Conservation (phyloP, 352 stramenopile species). For the Phytophthora hybrid region DNA sequence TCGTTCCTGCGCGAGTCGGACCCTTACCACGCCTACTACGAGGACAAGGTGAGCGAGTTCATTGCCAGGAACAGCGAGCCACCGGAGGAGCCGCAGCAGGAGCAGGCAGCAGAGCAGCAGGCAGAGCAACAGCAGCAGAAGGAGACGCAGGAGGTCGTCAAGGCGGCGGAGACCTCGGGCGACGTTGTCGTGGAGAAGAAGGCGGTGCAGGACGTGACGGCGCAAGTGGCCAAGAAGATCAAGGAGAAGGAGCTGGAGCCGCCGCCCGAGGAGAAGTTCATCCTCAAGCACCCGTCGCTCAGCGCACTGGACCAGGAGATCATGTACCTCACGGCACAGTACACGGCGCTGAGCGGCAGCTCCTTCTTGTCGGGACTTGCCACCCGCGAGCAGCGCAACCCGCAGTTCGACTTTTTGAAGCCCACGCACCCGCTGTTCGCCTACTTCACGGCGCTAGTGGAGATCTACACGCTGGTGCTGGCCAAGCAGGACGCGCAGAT, state of each 20-base stretch:
- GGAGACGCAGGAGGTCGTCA: conserved; percentile 27
- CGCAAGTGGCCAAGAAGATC: conserved; percentile 92
- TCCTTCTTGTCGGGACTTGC: conserved; percentile 96
- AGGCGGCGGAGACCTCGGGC: conserved; percentile 40
- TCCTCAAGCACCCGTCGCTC: conserved; percentile 91
- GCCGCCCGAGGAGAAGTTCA: conserved; percentile 77
- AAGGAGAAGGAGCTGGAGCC: conserved; percentile 87
- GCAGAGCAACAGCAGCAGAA: conserved; percentile 10
- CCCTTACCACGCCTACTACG: conserved; percentile 99
- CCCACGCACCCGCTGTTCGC: conserved; percentile 97
- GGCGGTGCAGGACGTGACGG: conserved; percentile 81
- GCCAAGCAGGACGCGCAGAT: conserved; percentile 75
- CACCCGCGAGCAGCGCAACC: conserved; percentile 97
- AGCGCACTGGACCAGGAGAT: conserved; percentile 96
- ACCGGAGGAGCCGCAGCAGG: conserved; percentile 11
- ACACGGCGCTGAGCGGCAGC: conserved; percentile 95
- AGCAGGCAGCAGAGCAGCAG: conserved; percentile 8
- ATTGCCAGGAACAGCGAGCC: conserved; percentile 53
- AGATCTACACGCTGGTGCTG: conserved; percentile 95
- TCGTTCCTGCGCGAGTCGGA: conserved; percentile 95
- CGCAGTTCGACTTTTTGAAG: conserved; percentile 98
- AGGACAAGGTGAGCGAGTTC: conserved; percentile 95
- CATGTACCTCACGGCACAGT: conserved; percentile 99
- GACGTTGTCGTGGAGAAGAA: conserved; percentile 88
- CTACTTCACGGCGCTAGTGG: conserved; percentile 98